Base-by-base conservation (phyloP, 345 rosid species). In the Clausena lansium region DNA sequence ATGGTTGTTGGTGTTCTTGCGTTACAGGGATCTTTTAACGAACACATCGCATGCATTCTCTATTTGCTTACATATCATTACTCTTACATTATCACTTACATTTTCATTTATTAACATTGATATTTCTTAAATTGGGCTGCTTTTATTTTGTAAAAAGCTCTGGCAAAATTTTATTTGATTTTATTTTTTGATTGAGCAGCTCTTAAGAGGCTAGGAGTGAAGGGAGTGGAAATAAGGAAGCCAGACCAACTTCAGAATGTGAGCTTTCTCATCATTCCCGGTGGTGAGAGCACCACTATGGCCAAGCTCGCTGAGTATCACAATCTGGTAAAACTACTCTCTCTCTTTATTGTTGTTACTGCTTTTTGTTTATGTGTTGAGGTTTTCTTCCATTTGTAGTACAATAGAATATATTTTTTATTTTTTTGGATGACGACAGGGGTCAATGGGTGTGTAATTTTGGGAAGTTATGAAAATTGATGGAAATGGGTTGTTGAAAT, bases 231-330 rank as follows among this genome's bases (percentile, higher is more conserved):
- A 88, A 88, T 96, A 79, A 90, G 88, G 89, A 96, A 92, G 81
- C 88, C 98, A 5, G 98, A 90, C 39, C 97, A 95, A 86, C 94
- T 96, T 74, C 77, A 82, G 54, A 63, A 76, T 77, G 89, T 96
- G 67, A 83, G 84, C 67, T 96, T 97, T 45, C 93, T 96, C 66
- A 96, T 96, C 77, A 96, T 96, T 67, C 99, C 98, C 38, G 99
- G 99, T 3, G 99, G 99, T 39, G 99, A 96, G 84, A 96, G 98
- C 89, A 96, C 98, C 84, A 92, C 98, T 82, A 96, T 96, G 99
- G 97, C 99, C 79, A 96, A 92, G 82, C 99, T 96, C 75, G 98
- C 99, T 22, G 88, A 91, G 81, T 91, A 76, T 76, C 97, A 96
- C 76, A 92, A 92, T 78, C 89, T 96, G 92, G 98, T 93, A 24